Conservation (phyloP, 345 rosid species). For the Erodium maritimum region DNA sequence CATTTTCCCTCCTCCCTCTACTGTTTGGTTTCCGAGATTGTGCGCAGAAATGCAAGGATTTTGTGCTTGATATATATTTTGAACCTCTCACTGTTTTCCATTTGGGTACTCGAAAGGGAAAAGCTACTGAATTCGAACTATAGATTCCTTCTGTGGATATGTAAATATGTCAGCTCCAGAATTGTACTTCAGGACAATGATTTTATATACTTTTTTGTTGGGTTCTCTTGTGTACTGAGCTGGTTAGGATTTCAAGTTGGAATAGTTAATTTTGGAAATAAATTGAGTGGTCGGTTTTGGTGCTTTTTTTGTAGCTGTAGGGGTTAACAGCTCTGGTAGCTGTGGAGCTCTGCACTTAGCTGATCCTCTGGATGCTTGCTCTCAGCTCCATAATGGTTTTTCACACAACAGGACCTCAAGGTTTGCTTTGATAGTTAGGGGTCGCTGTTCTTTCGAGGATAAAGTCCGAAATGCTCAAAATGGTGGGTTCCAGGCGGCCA, state of each 20-base stretch:
- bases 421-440: slow-evolving; percentile 47
- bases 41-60: not conserved
- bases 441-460: slow-evolving; percentile 52
- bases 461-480: slow-evolving; percentile 48
- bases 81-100: not conserved
- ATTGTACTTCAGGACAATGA: too few species aligned
- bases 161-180: too few species aligned
- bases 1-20: not conserved
- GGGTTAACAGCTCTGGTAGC: slow-evolving; percentile 21
- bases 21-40: slow-evolving; percentile 12
- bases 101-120: too few species aligned
- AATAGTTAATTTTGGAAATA: too few species aligned
- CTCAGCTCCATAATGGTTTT: slow-evolving; percentile 21
- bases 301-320: slow-evolving; percentile 20
- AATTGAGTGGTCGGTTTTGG: too few species aligned
- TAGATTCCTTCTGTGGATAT: too few species aligned
- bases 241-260: too few species aligned
- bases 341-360: slow-evolving; percentile 58
- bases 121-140: too few species aligned
- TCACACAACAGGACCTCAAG: slow-evolving; percentile 22
- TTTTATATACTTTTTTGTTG: too few species aligned
- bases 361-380: slow-evolving; percentile 52
- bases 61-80: not conserved
- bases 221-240: too few species aligned
- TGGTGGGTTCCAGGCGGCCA: slow-evolving; percentile 42